Evolutionary conservation across 1,139 yeast species (phyloP), one percentile per base, ranked within the genome.

Genomic region (Debaryomyces robertsiae): DNA sequence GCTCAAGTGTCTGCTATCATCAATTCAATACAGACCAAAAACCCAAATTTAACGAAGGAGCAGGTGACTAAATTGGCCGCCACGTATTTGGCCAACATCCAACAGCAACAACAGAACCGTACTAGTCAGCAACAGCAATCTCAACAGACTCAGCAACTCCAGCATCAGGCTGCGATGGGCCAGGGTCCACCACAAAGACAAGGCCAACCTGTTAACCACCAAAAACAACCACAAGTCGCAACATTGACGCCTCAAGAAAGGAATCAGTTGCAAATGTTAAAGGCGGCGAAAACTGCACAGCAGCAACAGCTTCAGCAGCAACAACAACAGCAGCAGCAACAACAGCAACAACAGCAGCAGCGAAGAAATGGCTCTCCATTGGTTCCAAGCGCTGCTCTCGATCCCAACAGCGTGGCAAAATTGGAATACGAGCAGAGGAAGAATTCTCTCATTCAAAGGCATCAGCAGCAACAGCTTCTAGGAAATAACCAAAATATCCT

Each of bases 1-100:
- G 79, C 82, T 1, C 91, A 84, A 53, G 84, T 84, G 3, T 76
- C 87, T 6, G 84, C 86, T 2, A 74, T 85, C 38, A 79, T 85
- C 44, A 80, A 77, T 46, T 83, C 84, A 40, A 82, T 84, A 41
- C 86, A 82, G 50, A 69, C 76, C 14, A 84, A 83, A 54, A 79
- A 85, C 54, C 94, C 94, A 1, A 75, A 74, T 22, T 66, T 83
- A 54, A 70, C 84, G 2, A 81, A 82, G 46, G 87, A 82, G 43
- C 89, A 84, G 51, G 90, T 84, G 2, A 81, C 88, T 0, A 79
- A 81, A 50, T 65, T 82, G 46, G 91, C 91, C 0, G 87, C 86
- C 6, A 79, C 82, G 24, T 84, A 83, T 53, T 65, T 84, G 44
- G 85, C 86, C 3, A 77, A 72, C 46, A 60, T 77, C 22, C 83